Base-by-base conservation (phyloP, 2,329 filamentous ascomycete genomes). In the Aspergillus awamori region DNA sequence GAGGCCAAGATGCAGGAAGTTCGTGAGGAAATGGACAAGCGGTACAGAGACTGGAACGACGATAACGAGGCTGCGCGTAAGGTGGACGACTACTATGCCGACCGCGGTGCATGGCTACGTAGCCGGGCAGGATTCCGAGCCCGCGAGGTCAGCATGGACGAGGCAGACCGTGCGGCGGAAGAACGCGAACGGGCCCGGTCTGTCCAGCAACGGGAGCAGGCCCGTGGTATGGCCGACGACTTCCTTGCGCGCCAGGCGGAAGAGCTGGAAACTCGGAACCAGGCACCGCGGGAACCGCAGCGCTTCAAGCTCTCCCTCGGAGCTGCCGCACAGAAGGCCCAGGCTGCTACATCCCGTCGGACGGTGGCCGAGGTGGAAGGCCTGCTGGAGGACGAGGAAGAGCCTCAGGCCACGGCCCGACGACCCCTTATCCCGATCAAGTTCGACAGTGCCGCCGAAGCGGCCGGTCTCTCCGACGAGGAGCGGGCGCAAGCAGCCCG, bases 281-380 rank as follows among this genome's bases (percentile, higher is more conserved):
- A 77, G 59, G 76, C 78, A 52, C 80, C 80, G 26, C 73, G 74
- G 39, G 80, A 79, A 59, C 91, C 91, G 3, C 88, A 91, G 71
- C 89, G 89, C 24, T 96, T 98, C 85, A 98, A 97, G 76, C 85
- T 98, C 60, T 97, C 93, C 1, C 88, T 98, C 26, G 93, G 93
- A 57, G 92, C 92, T 0, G 92, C 93, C 0, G 91, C 92, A 0
- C 92, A 96, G 75, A 92, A 87, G 71, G 84, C 83, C 15, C 84
- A 86, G 57, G 83, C 83, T 5, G 79, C 80, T 17, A 81, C 82
- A 53, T 82, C 86, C 60, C 86, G 91, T 62, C 89, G 93, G 63
- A 96, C 92, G 0, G 89, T 96, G 63, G 93, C 93, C 59, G 95
- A 99, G 74, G 92, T 99, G 58, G 95, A 98, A 81, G 92, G 92